These are phyloP conservation scores for Akanthomyces dipterigenus DNA, from an alignment of 2,329 filamentous ascomycete species.

Conservation along the genomic window DNA sequence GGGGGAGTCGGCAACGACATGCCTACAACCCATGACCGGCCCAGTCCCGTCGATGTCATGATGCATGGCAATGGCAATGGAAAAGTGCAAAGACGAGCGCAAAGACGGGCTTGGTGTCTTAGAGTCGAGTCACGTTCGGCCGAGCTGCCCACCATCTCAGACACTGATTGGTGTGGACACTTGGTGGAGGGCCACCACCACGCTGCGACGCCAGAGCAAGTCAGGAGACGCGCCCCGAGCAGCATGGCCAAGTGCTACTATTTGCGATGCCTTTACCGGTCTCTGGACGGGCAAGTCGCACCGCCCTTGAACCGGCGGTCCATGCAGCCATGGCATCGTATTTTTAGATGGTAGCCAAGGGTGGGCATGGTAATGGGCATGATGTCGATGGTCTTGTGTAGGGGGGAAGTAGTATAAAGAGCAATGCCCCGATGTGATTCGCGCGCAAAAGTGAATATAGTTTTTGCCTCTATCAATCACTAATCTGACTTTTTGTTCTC, in stretches of 20 bases:
- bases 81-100: conserved; percentile 5
- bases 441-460: conserved; percentile 2
- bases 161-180: conserved; percentile 14
- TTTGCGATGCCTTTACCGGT: not conserved
- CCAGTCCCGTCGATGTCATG: conserved; percentile 21
- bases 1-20: conserved; percentile 3
- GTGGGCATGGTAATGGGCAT: not conserved
- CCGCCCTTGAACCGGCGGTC: not conserved
- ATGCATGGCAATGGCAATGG: conserved; percentile 14
- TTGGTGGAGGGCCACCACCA: conserved; percentile 16
- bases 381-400: not conserved
- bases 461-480: conserved; percentile 1
- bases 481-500: not conserved
- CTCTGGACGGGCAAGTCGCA: not conserved
- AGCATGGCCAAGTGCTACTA: not conserved
- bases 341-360: conserved; percentile 7
- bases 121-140: conserved; percentile 30
- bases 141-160: conserved; percentile 20
- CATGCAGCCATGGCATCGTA: conserved; percentile 7
- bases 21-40: conserved; percentile 21
- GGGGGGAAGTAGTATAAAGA: conserved; percentile 7
- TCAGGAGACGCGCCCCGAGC: conserved; percentile 8
- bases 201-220: conserved; percentile 9
- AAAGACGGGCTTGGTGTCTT: conserved; percentile 29
- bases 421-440: conserved; percentile 9